These are phyloP conservation scores for Aspergillus fumigatiaffinis DNA, from an alignment of 2,329 filamentous ascomycete species.

Conservation along the genomic window DNA sequence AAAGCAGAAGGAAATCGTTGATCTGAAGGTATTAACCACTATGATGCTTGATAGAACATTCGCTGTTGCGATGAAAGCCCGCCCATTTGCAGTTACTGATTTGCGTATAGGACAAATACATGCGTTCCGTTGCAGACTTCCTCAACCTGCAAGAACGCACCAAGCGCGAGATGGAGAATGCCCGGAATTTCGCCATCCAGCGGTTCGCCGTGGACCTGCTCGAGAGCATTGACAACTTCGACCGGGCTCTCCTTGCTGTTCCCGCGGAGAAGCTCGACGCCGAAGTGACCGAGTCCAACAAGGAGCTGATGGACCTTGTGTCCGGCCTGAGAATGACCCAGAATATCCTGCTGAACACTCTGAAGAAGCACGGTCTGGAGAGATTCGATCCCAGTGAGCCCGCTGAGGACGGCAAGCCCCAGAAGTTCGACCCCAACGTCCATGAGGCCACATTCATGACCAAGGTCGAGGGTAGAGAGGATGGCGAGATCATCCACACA, in stretches of 20 bases:
- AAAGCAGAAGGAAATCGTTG: constrained; percentile 68
- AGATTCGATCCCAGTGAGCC: constrained; percentile 67
- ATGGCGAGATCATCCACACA: constrained; percentile 84
- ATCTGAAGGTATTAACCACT: constrained; percentile 69
- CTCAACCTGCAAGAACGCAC: constrained; percentile 96
- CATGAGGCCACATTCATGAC: constrained; percentile 97
- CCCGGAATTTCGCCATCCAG: constrained; percentile 91
- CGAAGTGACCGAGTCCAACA: constrained; percentile 52
- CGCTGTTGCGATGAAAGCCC: not conserved
- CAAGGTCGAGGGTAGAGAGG: constrained; percentile 79
- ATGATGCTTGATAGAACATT: not conserved
- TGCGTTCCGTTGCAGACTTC: constrained; percentile 93
- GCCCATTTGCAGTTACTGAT: not conserved
- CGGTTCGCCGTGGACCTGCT: constrained; percentile 91
- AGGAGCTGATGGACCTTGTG: constrained; percentile 76
- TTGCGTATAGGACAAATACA: constrained; percentile 74
- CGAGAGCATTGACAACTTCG: constrained; percentile 94
- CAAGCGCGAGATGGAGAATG: constrained; percentile 79
- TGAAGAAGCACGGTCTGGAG: constrained; percentile 92
- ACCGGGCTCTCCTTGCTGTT: constrained; percentile 81
- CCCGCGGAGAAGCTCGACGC: constrained; percentile 66
- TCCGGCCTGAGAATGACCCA: constrained; percentile 96
- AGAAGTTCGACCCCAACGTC: constrained; percentile 93
- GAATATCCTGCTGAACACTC: constrained; percentile 75
- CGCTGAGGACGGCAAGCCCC: constrained; percentile 50